phyloP scores from a whole-genome alignment of 2,329 filamentous ascomycete species.

The Diaporthe australafricana region DNA sequence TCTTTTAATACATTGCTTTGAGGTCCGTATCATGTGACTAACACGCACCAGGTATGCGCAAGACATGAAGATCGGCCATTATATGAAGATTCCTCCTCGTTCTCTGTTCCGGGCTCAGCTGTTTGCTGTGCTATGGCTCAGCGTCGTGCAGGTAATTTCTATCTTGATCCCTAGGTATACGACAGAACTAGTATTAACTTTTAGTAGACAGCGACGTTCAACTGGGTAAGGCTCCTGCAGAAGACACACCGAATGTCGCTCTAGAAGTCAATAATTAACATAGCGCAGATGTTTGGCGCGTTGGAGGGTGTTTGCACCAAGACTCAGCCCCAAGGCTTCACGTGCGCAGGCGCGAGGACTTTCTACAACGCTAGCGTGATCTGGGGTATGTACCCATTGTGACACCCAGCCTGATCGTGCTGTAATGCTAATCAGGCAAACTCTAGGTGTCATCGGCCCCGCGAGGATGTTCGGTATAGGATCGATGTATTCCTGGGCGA shows the following conservation, averaged over 20 bases:
- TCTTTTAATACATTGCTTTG: neutral
- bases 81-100: constrained; percentile 34
- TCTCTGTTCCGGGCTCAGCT: constrained; percentile 27
- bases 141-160: neutral
- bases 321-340: constrained; percentile 17
- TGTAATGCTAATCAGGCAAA: neutral
- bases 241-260: too few species aligned
- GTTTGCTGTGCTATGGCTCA: neutral
- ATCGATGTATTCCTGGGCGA: constrained; percentile 25
- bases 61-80: constrained; percentile 36
- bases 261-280: too few species aligned
- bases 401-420: neutral
- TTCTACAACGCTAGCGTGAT: constrained; percentile 26
- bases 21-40: neutral
- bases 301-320: neutral
- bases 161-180: too few species aligned
- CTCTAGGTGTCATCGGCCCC: constrained; percentile 23
- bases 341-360: constrained; percentile 9
- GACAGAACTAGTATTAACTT: too few species aligned
- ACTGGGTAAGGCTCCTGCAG: neutral
- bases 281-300: too few species aligned
- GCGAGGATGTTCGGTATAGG: constrained; percentile 21
- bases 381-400: constrained; percentile 17
- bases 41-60: constrained; percentile 39
- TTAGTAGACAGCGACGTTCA: constrained; percentile 8